Percentiles rank a stretch among this genome's conserved stretches.
Evolutionary conservation across 2,329 filamentous ascomycete genomes (phyloP).

Genomic region (Fusarium abutilonis): DNA sequence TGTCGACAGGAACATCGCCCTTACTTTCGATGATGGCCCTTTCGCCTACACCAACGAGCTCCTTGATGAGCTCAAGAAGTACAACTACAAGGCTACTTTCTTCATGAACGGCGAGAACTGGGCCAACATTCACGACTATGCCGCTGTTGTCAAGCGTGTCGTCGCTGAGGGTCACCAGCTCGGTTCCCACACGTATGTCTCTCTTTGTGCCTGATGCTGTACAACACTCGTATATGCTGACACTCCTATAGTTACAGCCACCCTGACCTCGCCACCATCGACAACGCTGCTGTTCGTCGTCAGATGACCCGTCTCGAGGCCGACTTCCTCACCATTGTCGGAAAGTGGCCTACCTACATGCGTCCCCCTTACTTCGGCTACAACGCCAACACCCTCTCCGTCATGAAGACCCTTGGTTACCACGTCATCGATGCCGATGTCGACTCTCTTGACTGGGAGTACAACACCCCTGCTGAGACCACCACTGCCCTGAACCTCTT

Average conservation of each 20-base stretch:
- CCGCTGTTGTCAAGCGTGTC: constrained; percentile 51
- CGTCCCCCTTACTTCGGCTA: constrained; percentile 52
- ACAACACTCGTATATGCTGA: constrained; percentile 12
- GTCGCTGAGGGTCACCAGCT: constrained; percentile 63
- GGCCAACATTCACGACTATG: constrained; percentile 38
- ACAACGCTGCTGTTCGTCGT: constrained; percentile 36
- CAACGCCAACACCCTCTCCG: constrained; percentile 44
- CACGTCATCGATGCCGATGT: constrained; percentile 64
- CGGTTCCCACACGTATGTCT: constrained; percentile 51
- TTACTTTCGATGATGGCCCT: constrained; percentile 28
- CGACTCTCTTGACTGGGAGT: constrained; percentile 65
- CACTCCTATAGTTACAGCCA: constrained; percentile 54
- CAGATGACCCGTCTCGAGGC: constrained; percentile 53
- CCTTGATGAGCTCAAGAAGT: constrained; percentile 28
- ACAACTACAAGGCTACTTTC: constrained; percentile 32
- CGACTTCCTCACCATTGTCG: constrained; percentile 48
- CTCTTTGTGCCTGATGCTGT: neutral
- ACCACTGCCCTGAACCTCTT: constrained; percentile 43
- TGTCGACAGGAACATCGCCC: constrained; percentile 27
- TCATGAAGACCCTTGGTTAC: constrained; percentile 55
- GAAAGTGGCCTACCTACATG: constrained; percentile 50
- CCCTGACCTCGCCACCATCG: constrained; percentile 48
- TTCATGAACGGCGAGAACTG: constrained; percentile 43
- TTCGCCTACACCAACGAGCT: constrained; percentile 29
- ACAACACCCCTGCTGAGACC: constrained; percentile 39